Base-by-base conservation (phyloP, 1,139 yeast species). In the Sugiyamaella japonica region DNA sequence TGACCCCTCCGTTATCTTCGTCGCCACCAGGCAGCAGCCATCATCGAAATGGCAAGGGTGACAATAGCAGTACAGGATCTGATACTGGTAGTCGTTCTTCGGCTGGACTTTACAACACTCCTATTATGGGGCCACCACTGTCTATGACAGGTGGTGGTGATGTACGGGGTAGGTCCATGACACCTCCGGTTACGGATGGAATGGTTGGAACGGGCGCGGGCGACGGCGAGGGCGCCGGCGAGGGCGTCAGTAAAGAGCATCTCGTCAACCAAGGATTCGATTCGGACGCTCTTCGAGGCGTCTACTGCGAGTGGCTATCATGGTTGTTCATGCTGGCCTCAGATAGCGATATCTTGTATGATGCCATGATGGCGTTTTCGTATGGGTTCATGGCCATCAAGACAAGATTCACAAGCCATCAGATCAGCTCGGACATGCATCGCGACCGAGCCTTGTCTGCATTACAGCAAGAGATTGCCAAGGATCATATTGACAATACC, bases 311-410 rank as follows among this genome's bases (percentile, higher is more conserved):
- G 34, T 68, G 71, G 71, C 61, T 68, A 61, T 56, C 57, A 42
- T 52, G 61, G 46, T 56, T 64, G 20, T 52, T 66, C 50, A 52
- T 52, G 32, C 53, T 59, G 38, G 66, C 70, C 1, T 62, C 56
- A 34, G 61, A 63, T 39, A 58, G 65, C 44, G 56, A 66, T 7
- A 64, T 61, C 23, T 57, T 68, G n/a, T 67, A 63, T 58, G 71
- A 68, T 52, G 65, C 70, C 1, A 53, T 68, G 34, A 63, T 67
- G 67, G 66, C 71, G 13, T 66, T 68, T 48, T 61, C 69, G 2
- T 61, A 58, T 32, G 71, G 70, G 8, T 66, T 60, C 50, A 52
- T 64, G 58, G 57, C 61, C 31, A 52, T 61, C 32, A 60, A 63
- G 53, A 63, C 68, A 10, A 60, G 60, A n/a, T 43, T 45, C 31